Percentiles rank a stretch among this genome's conserved stretches.
phyloP scores from a whole-genome alignment of 2,329 filamentous ascomycete genomes.

The Seiridium unicorne region DNA sequence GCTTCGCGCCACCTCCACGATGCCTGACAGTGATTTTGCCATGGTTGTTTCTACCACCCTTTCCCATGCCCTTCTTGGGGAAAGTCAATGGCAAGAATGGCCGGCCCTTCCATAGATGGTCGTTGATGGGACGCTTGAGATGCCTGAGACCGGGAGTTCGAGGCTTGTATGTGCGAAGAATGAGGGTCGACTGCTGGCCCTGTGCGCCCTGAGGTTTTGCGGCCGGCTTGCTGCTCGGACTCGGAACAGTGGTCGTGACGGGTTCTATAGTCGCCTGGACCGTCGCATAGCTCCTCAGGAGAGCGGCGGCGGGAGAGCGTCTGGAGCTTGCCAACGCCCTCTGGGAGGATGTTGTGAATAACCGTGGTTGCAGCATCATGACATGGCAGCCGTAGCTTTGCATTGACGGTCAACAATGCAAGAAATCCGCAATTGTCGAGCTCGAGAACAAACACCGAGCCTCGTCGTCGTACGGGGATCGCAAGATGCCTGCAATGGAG shows the following conservation, averaged over 20 bases:
- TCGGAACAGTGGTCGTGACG: conserved; percentile 13
- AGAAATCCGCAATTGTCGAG: neutral
- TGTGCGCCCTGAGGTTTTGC: conserved; percentile 11
- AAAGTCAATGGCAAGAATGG: conserved; percentile 82
- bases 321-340: conserved; percentile 23
- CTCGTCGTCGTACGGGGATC: neutral
- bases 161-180: conserved; percentile 85
- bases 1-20: conserved; percentile 86
- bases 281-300: conserved; percentile 26
- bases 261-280: conserved; percentile 16
- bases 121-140: conserved; percentile 88
- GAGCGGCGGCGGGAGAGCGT: conserved; percentile 15
- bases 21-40: conserved; percentile 88
- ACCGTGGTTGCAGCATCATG: conserved; percentile 30
- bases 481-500: conserved; percentile 2
- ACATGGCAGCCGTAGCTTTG: conserved; percentile 12
- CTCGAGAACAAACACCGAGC: neutral
- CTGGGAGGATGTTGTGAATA: conserved; percentile 24
- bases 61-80: conserved; percentile 87
- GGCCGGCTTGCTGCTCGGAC: conserved; percentile 13
- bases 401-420: neutral
- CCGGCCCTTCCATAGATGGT: conserved; percentile 93
- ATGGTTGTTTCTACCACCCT: conserved; percentile 87
- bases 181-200: conserved; percentile 35
- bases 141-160: conserved; percentile 91